phyloP scores from a whole-genome alignment of 345 rosid species.

The Hibiscus trionum region DNA sequence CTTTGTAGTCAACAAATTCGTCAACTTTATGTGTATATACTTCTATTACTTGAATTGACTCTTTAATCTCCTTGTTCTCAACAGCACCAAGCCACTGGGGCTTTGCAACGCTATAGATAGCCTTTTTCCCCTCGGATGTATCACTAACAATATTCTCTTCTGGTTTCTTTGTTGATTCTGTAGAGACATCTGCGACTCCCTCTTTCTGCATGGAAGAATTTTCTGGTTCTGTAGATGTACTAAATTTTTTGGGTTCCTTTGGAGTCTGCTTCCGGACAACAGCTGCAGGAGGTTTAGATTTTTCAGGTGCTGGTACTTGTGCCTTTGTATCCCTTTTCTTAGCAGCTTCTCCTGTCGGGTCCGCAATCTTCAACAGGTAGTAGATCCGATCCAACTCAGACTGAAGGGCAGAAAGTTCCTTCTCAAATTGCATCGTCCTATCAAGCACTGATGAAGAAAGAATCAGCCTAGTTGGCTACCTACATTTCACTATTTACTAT shows the following conservation, averaged over 20 bases:
- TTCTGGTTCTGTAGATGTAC: slow-evolving; percentile 23
- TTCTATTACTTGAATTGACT: slow-evolving; percentile 30
- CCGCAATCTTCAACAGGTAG: slow-evolving; percentile 83
- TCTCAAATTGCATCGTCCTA: slow-evolving; percentile 48
- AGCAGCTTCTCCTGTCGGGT: slow-evolving; percentile 77
- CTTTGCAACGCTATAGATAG: slow-evolving; percentile 45
- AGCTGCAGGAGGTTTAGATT: slow-evolving; percentile 30
- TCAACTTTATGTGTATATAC: slow-evolving; percentile 26
- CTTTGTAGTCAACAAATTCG: slow-evolving; percentile 78
- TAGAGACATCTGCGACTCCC: slow-evolving; percentile 20
- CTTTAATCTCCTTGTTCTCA: slow-evolving; percentile 34
- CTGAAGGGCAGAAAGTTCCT: slow-evolving; percentile 61
- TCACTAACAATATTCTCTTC: slow-evolving; percentile 32
- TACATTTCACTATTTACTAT: not conserved
- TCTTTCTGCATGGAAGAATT: slow-evolving; percentile 24
- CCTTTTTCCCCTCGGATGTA: slow-evolving; percentile 30
- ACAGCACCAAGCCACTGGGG: slow-evolving; percentile 98
- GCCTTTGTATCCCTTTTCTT: slow-evolving; percentile 48
- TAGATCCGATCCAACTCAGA: slow-evolving; percentile 60
- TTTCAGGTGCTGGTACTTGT: slow-evolving; percentile 30
- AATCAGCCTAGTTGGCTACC: slow-evolving; percentile 4
- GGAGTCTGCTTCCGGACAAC: slow-evolving; percentile 24
- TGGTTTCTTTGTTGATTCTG: slow-evolving; percentile 22
- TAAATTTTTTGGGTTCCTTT: slow-evolving; percentile 26
- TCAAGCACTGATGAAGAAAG: slow-evolving; percentile 59